Base-by-base conservation (phyloP, 2,329 filamentous ascomycete species). In the Lanzia echinophila region DNA sequence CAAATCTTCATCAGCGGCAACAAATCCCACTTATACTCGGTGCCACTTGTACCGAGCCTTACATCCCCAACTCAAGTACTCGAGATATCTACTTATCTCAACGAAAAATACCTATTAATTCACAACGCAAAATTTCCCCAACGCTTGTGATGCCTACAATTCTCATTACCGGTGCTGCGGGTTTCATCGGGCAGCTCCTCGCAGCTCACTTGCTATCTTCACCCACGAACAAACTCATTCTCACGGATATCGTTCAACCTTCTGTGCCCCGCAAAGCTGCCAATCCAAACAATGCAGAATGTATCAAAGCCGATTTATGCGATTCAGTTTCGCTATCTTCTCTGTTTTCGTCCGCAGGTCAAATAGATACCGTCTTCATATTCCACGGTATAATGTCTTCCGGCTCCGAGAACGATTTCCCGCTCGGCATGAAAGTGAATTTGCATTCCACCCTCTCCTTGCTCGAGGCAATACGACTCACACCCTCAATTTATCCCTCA, bases 351-450 rank as follows among this genome's bases (percentile, higher is more conserved):
- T n/a, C 51, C 7, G 54, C 63, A 1, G 58, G 62, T 0, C 62
- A 57, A 10, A 70, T 76, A 12, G 68, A 75, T 34, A 71, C 73
- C 10, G 73, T 79, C 43, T 84, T 81, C 65, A 73, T 83, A 47
- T 76, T 84, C 56, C 81, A 84, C 62, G 82, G 82, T 42, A 80
- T 84, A 68, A 84, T 85, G 82, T 83, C 79, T 0, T 75, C 76
- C 15, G 81, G 79, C 10, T 76, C 80, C 13, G 82, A 85, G 68
- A 77, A 77, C 5, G 77, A 84, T 48, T 70, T 82, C 71, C 64
- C 79, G 69, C 62, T 75, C 70, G 54, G 81, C 2, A 71, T 81
- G 55, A 73, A 70, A 48, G 80, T 83, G 50, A 84, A 84, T 62
- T 71, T 83, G 20, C 79, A 83, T 57, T 77, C 76, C 1, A 79